A percentile compares a stretch with the other conserved stretches of the same genome.
phyloP scores from a whole-genome alignment of 1,284 basidiomycete genomes.

The Leccinum subrobustum region DNA sequence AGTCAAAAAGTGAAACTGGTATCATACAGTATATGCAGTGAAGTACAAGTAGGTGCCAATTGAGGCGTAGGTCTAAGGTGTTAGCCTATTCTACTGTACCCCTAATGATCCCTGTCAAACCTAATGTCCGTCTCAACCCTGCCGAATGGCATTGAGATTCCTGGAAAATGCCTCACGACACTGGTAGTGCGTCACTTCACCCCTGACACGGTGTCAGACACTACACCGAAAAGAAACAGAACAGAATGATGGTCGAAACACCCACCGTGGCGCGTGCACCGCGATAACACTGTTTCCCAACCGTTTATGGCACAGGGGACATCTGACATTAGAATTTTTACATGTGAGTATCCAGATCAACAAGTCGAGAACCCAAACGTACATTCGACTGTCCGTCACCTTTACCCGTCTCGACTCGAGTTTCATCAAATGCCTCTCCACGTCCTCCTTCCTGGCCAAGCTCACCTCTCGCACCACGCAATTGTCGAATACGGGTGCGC shows the following conservation, averaged over 20 bases:
- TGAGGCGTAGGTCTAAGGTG: no score
- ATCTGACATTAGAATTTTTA: not conserved
- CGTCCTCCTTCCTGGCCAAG: constrained; percentile 70
- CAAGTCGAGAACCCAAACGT: constrained; percentile 28
- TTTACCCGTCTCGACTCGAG: constrained; percentile 84
- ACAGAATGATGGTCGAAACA: not conserved
- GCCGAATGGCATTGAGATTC: constrained; percentile 42
- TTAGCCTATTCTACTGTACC: no score
- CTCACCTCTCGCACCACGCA: constrained; percentile 66
- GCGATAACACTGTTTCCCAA: constrained; percentile 94
- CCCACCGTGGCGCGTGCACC: constrained; percentile 82
- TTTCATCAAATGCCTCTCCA: constrained; percentile 69
- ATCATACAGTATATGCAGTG: no score
- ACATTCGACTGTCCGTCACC: constrained; percentile 91
- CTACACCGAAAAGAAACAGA: not conserved
- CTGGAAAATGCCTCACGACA: constrained; percentile 82
- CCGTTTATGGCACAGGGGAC: constrained; percentile 44
- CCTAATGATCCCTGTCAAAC: not conserved
- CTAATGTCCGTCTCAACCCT: constrained; percentile 8
- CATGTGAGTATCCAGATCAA: not conserved
- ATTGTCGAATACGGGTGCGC: constrained; percentile 66
- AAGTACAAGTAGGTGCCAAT: no score
- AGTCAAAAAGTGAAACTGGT: no score
- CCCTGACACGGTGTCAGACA: not conserved
- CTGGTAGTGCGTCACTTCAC: constrained; percentile 90